Base-by-base conservation (phyloP, 176 grass and related monocot species). In the Poa annua region DNA sequence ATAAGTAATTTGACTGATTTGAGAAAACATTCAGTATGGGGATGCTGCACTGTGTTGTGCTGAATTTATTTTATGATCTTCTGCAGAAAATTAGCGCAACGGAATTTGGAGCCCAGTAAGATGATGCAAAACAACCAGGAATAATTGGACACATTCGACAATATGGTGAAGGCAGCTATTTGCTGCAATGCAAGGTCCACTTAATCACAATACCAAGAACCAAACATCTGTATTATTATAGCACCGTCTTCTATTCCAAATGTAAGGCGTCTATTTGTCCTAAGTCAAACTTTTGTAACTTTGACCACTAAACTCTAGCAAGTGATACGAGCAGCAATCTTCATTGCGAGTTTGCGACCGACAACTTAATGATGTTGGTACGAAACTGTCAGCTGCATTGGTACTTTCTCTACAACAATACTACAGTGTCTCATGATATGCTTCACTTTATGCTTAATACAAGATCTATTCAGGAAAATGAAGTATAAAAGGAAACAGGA, bases 361-460 rank as follows among this genome's bases (percentile, higher is more conserved):
- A 34, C 26, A 77, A 83, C 26, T 76, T 39, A 78, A 77, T 77
- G 49, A 63, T 64, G 36, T 81, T 81, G 62, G 5, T 81, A 22
- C 52, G 48, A 68, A 77, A 71, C 10, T 71, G 44, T 25, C 53
- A 44, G 52, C 52, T 29, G 44, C 79, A 45, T 42, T 55, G 57
- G 32, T 62, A 80, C 12, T 81, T 67, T 52, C 24, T 6, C 6
- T 24, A 82, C 47, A 26, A 20, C 53, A 71, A 89, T 77, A 83
- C 47, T 80, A 71, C 44, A 38, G n/a, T 54, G 72, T 54, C 20
- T 70, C 13, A 74, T 55, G 25, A 85, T 56, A 85, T 8, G 22
- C 24, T 73, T 47, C 50, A 19, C 24, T 73, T 47, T 73, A 19
- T 0, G 39, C 26, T 68, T 61, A 21, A 50, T 51, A 49, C 36